Percentiles rank a stretch among this genome's conserved stretches.
phyloP scores from a whole-genome alignment of 2,329 filamentous ascomycete genomes.

The Epicoccum sorghinum region DNA sequence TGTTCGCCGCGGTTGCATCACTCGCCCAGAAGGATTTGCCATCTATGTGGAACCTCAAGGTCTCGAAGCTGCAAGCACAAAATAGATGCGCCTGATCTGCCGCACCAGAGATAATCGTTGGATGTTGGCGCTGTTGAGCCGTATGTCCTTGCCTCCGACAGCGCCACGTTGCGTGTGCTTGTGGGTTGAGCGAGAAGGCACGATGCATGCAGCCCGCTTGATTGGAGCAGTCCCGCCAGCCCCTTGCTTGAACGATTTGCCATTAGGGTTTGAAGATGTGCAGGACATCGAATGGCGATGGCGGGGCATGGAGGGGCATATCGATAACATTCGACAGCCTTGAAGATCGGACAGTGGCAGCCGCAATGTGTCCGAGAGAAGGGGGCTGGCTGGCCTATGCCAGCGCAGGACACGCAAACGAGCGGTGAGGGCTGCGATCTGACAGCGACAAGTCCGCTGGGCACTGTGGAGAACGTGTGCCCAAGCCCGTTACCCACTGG shows the following conservation, averaged over 20 bases:
- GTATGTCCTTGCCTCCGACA: slow-evolving; percentile 13
- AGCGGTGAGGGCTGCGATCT: slow-evolving; percentile 18
- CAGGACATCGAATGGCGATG: slow-evolving; percentile 5
- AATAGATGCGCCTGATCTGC: slow-evolving; percentile 15
- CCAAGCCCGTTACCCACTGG: slow-evolving; percentile 12
- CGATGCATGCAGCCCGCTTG: slow-evolving; percentile 10
- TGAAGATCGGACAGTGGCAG: slow-evolving; percentile 7
- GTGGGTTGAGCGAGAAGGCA: slow-evolving; percentile 5
- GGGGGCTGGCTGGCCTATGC: slow-evolving; percentile 10
- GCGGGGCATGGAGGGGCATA: slow-evolving; percentile 17
- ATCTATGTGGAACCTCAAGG: slow-evolving; percentile 12
- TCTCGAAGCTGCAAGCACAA: slow-evolving; percentile 12
- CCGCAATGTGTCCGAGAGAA: slow-evolving; percentile 10
- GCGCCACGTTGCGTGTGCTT: slow-evolving; percentile 19
- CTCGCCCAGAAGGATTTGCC: slow-evolving; percentile 4
- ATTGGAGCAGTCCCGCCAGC: slow-evolving; percentile 4
- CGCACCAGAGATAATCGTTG: slow-evolving; percentile 10
- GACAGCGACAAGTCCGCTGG: slow-evolving; percentile 15
- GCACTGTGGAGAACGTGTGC: slow-evolving; percentile 12
- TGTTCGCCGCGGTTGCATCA: slow-evolving; percentile 13
- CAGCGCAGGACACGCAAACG: slow-evolving; percentile 7
- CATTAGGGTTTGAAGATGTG: slow-evolving; percentile 11
- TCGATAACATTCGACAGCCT: slow-evolving; percentile 12
- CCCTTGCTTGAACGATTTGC: slow-evolving; percentile 14
- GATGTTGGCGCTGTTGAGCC: slow-evolving; percentile 3